Conservation (phyloP, 495 filamentous ascomycete species). For the Hypoxylon cercidicola region DNA sequence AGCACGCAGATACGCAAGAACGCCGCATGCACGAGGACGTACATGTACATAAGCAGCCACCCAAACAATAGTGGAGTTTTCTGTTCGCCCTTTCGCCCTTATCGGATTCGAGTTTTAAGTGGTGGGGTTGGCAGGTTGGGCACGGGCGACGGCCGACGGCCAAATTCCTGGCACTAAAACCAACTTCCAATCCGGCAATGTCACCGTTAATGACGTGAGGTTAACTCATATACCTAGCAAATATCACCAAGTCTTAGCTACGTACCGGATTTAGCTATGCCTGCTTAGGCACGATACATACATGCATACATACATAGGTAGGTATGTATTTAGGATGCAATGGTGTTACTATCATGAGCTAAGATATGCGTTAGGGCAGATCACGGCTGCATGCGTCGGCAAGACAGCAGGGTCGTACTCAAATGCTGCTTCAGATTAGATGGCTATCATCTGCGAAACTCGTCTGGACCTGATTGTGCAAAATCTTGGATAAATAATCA, state of each 20-base stretch:
- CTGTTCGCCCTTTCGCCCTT: slow-evolving; percentile 14
- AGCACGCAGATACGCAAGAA: slow-evolving; percentile 2
- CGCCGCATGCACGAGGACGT: background rate
- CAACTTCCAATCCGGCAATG: slow-evolving; percentile 26
- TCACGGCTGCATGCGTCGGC: slow-evolving; percentile 29
- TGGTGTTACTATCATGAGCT: slow-evolving; percentile 11
- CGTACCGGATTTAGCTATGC: slow-evolving; percentile 36
- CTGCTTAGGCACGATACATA: slow-evolving; percentile 7
- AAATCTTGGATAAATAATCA: slow-evolving; percentile 5
- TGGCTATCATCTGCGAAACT: slow-evolving; percentile 15
- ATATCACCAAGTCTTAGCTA: slow-evolving; percentile 36
- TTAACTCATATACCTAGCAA: slow-evolving; percentile 16
- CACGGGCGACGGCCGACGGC: background rate
- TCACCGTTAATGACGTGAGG: slow-evolving; percentile 37
- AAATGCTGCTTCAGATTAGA: slow-evolving; percentile 9
- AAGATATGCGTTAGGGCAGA: slow-evolving; percentile 13
- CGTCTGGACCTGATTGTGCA: background rate
- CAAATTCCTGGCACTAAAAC: slow-evolving; percentile 11
- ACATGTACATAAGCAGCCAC: slow-evolving; percentile 9
- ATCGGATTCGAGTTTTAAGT: slow-evolving; percentile 29
- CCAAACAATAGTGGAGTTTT: slow-evolving; percentile 12
- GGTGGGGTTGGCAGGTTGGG: slow-evolving; percentile 16
- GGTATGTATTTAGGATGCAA: slow-evolving; percentile 4
- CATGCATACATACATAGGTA: too few species aligned
- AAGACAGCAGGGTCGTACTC: slow-evolving; percentile 26